Base-by-base conservation (phyloP, 1,139 yeast genomes). In the Blastobotrys ciferrii region DNA sequence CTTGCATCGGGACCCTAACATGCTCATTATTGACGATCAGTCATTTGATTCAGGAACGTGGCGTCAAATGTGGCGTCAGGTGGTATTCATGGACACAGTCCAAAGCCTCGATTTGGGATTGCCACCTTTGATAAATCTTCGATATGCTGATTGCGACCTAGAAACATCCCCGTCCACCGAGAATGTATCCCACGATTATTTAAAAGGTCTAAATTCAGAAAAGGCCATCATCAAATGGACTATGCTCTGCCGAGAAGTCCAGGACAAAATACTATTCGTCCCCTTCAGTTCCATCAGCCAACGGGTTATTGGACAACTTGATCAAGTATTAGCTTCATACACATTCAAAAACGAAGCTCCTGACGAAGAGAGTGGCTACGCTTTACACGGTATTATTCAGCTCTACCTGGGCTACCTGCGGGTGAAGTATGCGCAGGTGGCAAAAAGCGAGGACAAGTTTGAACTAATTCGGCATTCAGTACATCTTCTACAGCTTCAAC, bases 31-130 rank as follows among this genome's bases (percentile, higher is more conserved):
- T 15, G 17, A 33, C 32, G 47, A 37, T 15, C 47, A 43, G 15
- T 17, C 25, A 12, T 19, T 18, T 9, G 53, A 51, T 7, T 42
- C 49, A 17, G 49, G 45, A 17, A 18, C 55, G 33, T 50, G 61
- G 56, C 49, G 58, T 15, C 43, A 45, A 28, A 39, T 58, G 39
- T 58, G 61, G 60, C 48, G 56, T 32, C 58, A 57, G 44, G 52
- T 50, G 18, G 46, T 58, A 4, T 46, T 51, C 13, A 32, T 54
- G 12, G 62, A 58, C 39, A 47, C 58, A 0, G 6, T 47, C 7
- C 47, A 48, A 13, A 43, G 58, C 12, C 42, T 56, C 14, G 53
- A 54, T 15, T 20, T 47, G 20, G 51, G 54, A 4, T 44, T 49
- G 11, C 58, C 59, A 9, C 55, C 54, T 9, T 14, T 47, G 23